Evolutionary conservation across 75 land plant species (phyloP).

Genomic region (Isoetes taiwanensis): DNA sequence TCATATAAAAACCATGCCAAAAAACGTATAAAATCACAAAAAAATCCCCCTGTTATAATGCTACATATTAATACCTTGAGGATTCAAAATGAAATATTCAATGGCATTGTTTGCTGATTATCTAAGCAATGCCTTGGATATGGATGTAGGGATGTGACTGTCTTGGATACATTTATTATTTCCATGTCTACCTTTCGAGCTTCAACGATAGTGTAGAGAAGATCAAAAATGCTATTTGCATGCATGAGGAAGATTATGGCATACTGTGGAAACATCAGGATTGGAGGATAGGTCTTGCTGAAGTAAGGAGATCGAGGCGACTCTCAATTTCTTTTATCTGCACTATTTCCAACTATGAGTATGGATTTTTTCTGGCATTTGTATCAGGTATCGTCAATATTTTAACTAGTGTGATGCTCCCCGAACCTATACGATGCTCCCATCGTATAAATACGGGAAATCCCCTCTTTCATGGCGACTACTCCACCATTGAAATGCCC

Average conservation of each 20-base stretch:
- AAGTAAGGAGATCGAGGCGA: slow-evolving; percentile 83
- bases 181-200: slow-evolving; percentile 94
- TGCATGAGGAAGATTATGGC: slow-evolving; percentile 98
- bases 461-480: too few species aligned
- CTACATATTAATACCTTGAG: too few species aligned
- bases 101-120: too few species aligned
- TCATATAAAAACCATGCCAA: too few species aligned
- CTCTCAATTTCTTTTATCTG: slow-evolving; percentile 87
- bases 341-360: slow-evolving; percentile 97
- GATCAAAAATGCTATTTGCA: slow-evolving; percentile 87
- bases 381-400: slow-evolving; percentile 96
- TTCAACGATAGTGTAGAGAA: slow-evolving; percentile 93
- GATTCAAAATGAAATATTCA: too few species aligned
- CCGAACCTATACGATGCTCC: too few species aligned
- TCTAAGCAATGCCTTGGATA: too few species aligned
- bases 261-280: slow-evolving; percentile 98
- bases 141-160: slow-evolving; percentile 99
- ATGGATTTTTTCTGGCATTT: slow-evolving; percentile 99
- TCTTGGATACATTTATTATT: slow-evolving; percentile 84
- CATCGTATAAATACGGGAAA: too few species aligned
- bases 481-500: too few species aligned
- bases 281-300: slow-evolving; percentile 93
- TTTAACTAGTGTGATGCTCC: too few species aligned
- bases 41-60: too few species aligned
- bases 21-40: too few species aligned